Evolutionary conservation across 176 grass and related monocot genomes (phyloP).

Genomic region (Lolium perenne): DNA sequence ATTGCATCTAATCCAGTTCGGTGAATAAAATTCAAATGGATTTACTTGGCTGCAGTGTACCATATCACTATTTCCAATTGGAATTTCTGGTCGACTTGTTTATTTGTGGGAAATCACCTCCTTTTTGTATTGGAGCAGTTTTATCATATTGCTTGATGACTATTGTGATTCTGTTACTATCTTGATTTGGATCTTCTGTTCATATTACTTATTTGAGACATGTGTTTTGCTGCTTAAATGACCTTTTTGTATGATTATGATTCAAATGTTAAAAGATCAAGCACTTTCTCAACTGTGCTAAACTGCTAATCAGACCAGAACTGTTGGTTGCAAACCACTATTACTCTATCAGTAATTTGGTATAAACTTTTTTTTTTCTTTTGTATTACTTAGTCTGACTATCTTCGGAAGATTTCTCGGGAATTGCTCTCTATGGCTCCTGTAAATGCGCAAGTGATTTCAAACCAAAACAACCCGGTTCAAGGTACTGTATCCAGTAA

Average conservation of each 20-base stretch:
- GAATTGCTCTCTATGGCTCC: background rate
- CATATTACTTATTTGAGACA: background rate
- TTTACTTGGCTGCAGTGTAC: background rate
- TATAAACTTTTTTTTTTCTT: background rate
- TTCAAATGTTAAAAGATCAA: background rate
- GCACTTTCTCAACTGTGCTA: background rate
- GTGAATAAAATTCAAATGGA: background rate
- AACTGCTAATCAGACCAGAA: background rate
- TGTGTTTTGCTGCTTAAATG: slow-evolving; percentile 8
- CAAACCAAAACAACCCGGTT: background rate
- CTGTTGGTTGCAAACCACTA: background rate
- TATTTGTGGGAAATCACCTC: background rate
- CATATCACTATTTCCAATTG: background rate
- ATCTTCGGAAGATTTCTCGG: background rate
- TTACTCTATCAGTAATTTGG: background rate
- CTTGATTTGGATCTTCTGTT: background rate
- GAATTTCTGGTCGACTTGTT: background rate
- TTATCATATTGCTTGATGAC: background rate
- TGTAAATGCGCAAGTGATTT: background rate
- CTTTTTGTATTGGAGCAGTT: background rate
- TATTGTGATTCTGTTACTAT: background rate
- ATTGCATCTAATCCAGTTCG: background rate
- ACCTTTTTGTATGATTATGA: background rate
- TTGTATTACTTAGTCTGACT: background rate
- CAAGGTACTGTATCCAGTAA: background rate